Evolutionary conservation across 1,284 basidiomycete genomes (phyloP).

Genomic region (Malassezia psittaci): DNA sequence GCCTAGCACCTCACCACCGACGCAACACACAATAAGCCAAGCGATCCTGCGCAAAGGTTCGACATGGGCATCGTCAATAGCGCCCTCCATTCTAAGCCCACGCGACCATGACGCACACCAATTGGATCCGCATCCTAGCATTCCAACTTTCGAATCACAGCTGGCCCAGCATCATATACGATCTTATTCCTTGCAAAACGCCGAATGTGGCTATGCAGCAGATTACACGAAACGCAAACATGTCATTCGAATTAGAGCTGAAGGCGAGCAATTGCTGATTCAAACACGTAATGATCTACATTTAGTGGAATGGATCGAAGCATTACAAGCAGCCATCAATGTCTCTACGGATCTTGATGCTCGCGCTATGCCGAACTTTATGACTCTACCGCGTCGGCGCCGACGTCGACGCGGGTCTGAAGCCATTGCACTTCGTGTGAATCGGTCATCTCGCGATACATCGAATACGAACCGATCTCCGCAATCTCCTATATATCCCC

Average conservation of each 20-base stretch:
- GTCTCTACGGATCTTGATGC: slow-evolving; percentile 82
- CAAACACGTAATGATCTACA: slow-evolving; percentile 75
- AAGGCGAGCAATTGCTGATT: slow-evolving; percentile 91
- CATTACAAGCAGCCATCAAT: slow-evolving; percentile 84
- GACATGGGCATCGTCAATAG: background rate
- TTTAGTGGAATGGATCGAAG: slow-evolving; percentile 95
- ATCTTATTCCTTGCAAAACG: slow-evolving; percentile 73
- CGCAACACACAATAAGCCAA: background rate
- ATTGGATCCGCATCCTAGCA: background rate
- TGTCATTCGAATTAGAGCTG: slow-evolving; percentile 82
- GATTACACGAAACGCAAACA: slow-evolving; percentile 90
- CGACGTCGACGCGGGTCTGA: slow-evolving; percentile 13
- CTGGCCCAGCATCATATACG: slow-evolving; percentile 49
- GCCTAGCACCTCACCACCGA: background rate
- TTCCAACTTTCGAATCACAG: background rate
- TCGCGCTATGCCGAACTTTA: slow-evolving; percentile 53
- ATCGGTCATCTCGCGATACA: background rate
- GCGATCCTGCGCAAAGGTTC: background rate
- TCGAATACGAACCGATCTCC: no score
- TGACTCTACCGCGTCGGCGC: slow-evolving; percentile 42
- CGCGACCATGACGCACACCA: background rate
- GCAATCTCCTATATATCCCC: no score
- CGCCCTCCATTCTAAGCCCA: background rate
- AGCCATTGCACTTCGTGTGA: slow-evolving; percentile 4
- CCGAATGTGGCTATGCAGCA: slow-evolving; percentile 84